phyloP scores from a whole-genome alignment of 345 rosid species.

The Rhodamnia rubescens region DNA sequence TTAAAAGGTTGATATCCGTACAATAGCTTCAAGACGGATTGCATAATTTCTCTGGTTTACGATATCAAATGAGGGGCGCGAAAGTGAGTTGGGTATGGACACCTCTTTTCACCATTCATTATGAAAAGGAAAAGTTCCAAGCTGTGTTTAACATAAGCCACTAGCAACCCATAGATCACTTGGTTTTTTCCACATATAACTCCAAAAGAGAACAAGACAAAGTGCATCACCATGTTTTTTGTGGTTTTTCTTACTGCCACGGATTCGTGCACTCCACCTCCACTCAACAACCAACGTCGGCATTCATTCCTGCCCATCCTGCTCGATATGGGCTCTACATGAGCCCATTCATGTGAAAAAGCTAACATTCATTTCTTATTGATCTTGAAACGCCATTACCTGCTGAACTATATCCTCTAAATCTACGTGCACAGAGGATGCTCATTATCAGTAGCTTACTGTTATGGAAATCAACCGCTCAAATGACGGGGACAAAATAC shows the following conservation, averaged over 20 bases:
- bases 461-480: background rate
- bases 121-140: background rate
- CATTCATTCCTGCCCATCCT: background rate
- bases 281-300: background rate
- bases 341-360: background rate
- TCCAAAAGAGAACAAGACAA: background rate
- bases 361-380: background rate
- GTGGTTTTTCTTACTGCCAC: background rate
- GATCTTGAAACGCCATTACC: background rate
- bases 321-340: background rate
- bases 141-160: background rate
- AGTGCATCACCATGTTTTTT: background rate
- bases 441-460: background rate
- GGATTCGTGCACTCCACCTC: background rate
- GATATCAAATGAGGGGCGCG: background rate
- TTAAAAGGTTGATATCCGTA: background rate
- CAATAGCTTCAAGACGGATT: too few relatives aligned
- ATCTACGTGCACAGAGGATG: background rate
- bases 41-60: background rate
- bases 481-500: background rate
- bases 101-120: background rate
- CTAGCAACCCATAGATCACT: background rate
- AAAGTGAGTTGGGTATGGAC: background rate
- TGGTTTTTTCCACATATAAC: background rate
- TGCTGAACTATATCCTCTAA: background rate